Evolutionary conservation across 2,329 filamentous ascomycete species (phyloP).

Genomic region (Microsporum canis): DNA sequence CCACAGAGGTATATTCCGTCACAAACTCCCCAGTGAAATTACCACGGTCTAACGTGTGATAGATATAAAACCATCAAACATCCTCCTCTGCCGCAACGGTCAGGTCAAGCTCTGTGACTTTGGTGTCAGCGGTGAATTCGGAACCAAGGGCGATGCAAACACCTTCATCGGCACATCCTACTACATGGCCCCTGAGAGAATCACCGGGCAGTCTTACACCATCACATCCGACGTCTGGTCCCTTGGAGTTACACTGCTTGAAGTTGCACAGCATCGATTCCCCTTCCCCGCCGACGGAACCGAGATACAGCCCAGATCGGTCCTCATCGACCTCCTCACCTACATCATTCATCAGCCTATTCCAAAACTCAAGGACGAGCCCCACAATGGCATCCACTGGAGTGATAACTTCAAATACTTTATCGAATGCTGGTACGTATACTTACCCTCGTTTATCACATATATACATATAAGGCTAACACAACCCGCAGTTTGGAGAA

Average conservation of each 20-base stretch:
- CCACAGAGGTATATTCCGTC: slow-evolving; percentile 50
- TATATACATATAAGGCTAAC: not conserved
- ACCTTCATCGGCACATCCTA: slow-evolving; percentile 98
- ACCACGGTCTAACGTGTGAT: slow-evolving; percentile 9
- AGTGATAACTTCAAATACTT: slow-evolving; percentile 98
- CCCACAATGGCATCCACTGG: slow-evolving; percentile 80
- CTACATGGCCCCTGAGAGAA: slow-evolving; percentile 98
- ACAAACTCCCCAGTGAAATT: not conserved
- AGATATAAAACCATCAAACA: slow-evolving; percentile 98
- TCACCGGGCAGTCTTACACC: slow-evolving; percentile 94
- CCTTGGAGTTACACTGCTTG: slow-evolving; percentile 88
- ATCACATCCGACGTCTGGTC: slow-evolving; percentile 99
- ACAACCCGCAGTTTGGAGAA: slow-evolving; percentile 66
- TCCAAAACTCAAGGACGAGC: slow-evolving; percentile 90
- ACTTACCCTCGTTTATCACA: slow-evolving; percentile 6
- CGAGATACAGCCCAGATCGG: slow-evolving; percentile 85
- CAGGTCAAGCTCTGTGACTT: slow-evolving; percentile 98
- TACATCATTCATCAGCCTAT: slow-evolving; percentile 96
- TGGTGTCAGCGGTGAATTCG: slow-evolving; percentile 93
- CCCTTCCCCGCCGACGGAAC: slow-evolving; percentile 95
- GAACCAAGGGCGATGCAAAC: slow-evolving; percentile 95
- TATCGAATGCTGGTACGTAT: slow-evolving; percentile 90
- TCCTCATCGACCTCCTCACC: slow-evolving; percentile 86
- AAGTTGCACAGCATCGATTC: slow-evolving; percentile 97
- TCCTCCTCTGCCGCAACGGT: slow-evolving; percentile 79